Evolutionary conservation across 1,284 basidiomycete genomes (phyloP), one percentile per base, ranked within the genome.

Genomic region (Fomitopsis schrenkii): DNA sequence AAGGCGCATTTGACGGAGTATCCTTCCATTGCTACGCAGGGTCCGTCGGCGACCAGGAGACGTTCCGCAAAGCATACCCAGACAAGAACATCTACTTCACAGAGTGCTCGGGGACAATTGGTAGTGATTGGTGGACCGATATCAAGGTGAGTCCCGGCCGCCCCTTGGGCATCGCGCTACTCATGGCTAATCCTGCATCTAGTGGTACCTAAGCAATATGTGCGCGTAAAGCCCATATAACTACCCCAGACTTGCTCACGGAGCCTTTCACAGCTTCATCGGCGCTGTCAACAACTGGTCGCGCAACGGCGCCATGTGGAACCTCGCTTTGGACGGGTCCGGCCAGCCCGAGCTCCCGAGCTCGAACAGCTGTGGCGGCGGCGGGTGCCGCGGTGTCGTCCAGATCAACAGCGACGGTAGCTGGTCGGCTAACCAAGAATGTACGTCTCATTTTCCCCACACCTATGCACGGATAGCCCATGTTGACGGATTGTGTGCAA

Each of bases 51-150:
- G 61, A 81, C 9, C 81, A 82, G 65, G 74, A 76, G 26, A 68
- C 65, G 0, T 84, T 84, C 72, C 76, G 79, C 38, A 74, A 74
- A 53, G 74, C 74, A 35, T 82, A 74, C 60, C 80, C 82, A 1
- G 64, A 61, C 63, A 82, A 82, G 74, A 79, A 81, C 63, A 75
- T 83, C 7, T 81, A 80, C 72, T 76, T 83, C 64, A 82, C 82
- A 2, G 83, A 84, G 60, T 83, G 83, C 65, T 71, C 80, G 8
- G 82, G 83, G 14, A 70, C 65, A 2, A 69, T 79, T 52, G 79
- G 79, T n/a, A 82, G 81, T 22, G 87, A 91, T 70, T 91, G 88
- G 88, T 92, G 89, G 88, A 77, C 74, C 59, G 87, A 90, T 65
- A 85, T 90, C 72, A 90, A 90, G 80, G 87, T 84, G 66, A n/a